Evolutionary conservation across 78 protist species (phyloP), one percentile per base, ranked within the genome.

Genomic region (Monosiga brevicollis): DNA sequence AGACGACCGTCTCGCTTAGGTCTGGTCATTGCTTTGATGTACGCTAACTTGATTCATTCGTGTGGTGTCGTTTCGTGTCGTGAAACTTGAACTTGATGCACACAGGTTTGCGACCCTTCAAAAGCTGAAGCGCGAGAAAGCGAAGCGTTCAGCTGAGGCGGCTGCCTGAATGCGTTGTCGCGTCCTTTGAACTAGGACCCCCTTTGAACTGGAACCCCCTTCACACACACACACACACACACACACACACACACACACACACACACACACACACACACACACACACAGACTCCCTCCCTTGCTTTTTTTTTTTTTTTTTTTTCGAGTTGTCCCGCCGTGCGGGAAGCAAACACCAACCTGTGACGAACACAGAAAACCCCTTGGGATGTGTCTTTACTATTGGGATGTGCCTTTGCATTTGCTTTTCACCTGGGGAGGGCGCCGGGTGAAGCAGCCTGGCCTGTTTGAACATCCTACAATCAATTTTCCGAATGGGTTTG

Each of bases 401-500:
- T 40, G 88, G 84, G 54, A 76, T 86, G 62, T 15, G 15, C 62
- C 29, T 15, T 20, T 15, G 62, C 62, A 49, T 15, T 49, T 49
- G 62, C 29, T 15, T 20, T 20, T 15, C 6, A 49, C 62, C 15
- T 49, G 6, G 62, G 29, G 29, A 49, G n/a, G n/a, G n/a, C n/a
- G n/a, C n/a, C n/a, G n/a, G n/a, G n/a, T n/a, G n/a, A n/a, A n/a
- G n/a, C n/a, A n/a, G n/a, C n/a, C n/a, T n/a, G n/a, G n/a, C n/a
- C n/a, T n/a, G n/a, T n/a, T n/a, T n/a, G n/a, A n/a, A n/a, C n/a
- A n/a, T n/a, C n/a, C n/a, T n/a, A n/a, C n/a, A n/a, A n/a, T n/a
- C n/a, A n/a, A n/a, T n/a, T n/a, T n/a, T n/a, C n/a, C n/a, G n/a
- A n/a, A n/a, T n/a, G n/a, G n/a, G n/a, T n/a, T n/a, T n/a, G n/a